Conservation (phyloP, 2,329 filamentous ascomycete species). For the Phoma sp. region DNA sequence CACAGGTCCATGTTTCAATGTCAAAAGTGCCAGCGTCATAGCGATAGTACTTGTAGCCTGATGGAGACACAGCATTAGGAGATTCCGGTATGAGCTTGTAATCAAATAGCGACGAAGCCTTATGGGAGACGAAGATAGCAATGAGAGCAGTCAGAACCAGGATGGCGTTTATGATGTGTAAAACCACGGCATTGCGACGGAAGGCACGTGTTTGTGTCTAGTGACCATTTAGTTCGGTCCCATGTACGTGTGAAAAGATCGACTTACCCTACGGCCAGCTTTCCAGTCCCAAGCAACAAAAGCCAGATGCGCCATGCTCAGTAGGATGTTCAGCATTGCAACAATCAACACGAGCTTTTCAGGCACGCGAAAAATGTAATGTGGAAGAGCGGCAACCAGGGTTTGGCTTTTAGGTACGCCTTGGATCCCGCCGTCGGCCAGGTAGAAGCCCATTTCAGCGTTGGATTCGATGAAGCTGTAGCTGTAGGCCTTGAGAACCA, state of each 20-base stretch:
- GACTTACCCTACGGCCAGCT: constrained; percentile 7
- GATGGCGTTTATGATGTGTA: constrained; percentile 39
- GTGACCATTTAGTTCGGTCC: not conserved
- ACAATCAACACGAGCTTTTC: constrained; percentile 16
- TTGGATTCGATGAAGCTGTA: constrained; percentile 45
- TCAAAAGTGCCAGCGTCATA: constrained; percentile 46
- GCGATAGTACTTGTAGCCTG: constrained; percentile 24
- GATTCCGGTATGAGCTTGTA: constrained; percentile 28
- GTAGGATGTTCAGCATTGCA: constrained; percentile 6
- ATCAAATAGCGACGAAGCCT: constrained; percentile 37
- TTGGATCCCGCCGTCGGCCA: constrained; percentile 23
- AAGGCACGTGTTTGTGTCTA: constrained; percentile 41
- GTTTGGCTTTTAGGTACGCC: constrained; percentile 15
- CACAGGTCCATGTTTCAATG: constrained; percentile 46
- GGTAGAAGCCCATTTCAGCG: constrained; percentile 38
- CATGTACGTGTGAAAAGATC: no score
- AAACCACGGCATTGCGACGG: constrained; percentile 43
- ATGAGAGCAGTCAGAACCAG: constrained; percentile 42
- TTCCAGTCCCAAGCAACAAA: constrained; percentile 14
- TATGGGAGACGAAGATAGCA: constrained; percentile 39
- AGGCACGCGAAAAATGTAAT: constrained; percentile 31
- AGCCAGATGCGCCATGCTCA: constrained; percentile 4
- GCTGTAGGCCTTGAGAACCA: constrained; percentile 39
- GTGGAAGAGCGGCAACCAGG: constrained; percentile 40
- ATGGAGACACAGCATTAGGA: constrained; percentile 7